phyloP scores from a whole-genome alignment of 2,329 filamentous ascomycete species.

The Alternaria burnsii region DNA sequence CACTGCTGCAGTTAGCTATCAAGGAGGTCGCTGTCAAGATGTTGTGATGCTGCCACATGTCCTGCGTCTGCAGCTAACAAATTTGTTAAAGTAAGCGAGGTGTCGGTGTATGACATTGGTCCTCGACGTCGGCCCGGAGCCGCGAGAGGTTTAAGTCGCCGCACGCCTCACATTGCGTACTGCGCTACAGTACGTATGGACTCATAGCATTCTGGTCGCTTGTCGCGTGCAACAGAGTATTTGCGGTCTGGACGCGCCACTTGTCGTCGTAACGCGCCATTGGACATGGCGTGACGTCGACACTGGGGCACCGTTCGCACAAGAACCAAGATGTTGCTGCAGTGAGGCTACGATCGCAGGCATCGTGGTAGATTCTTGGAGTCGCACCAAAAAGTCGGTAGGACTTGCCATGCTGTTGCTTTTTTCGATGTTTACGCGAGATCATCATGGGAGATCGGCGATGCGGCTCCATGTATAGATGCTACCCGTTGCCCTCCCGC shows the following conservation, averaged over 20 bases:
- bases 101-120: slow-evolving; percentile 41
- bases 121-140: slow-evolving; percentile 37
- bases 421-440: slow-evolving; percentile 23
- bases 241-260: slow-evolving; percentile 38
- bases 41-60: slow-evolving; percentile 52
- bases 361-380: slow-evolving; percentile 17
- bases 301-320: slow-evolving; percentile 9
- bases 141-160: slow-evolving; percentile 35
- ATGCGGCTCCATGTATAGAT: slow-evolving; percentile 21
- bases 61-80: slow-evolving; percentile 50
- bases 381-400: slow-evolving; percentile 5
- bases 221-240: slow-evolving; percentile 35
- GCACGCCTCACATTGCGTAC: slow-evolving; percentile 43
- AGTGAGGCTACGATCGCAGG: slow-evolving; percentile 22
- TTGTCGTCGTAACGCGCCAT: slow-evolving; percentile 38
- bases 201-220: slow-evolving; percentile 26
- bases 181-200: slow-evolving; percentile 24
- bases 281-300: slow-evolving; percentile 34
- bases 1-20: slow-evolving; percentile 46
- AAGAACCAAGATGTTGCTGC: slow-evolving; percentile 11
- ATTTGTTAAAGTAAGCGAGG: slow-evolving; percentile 39
- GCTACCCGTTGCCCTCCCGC: slow-evolving; percentile 37
- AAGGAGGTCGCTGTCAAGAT: slow-evolving; percentile 47
- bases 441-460: slow-evolving; percentile 29
- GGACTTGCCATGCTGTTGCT: slow-evolving; percentile 21